These are phyloP conservation scores for Aspergillus sp. DNA, from an alignment of 2,329 filamentous ascomycete genomes.

Conservation along the genomic window DNA sequence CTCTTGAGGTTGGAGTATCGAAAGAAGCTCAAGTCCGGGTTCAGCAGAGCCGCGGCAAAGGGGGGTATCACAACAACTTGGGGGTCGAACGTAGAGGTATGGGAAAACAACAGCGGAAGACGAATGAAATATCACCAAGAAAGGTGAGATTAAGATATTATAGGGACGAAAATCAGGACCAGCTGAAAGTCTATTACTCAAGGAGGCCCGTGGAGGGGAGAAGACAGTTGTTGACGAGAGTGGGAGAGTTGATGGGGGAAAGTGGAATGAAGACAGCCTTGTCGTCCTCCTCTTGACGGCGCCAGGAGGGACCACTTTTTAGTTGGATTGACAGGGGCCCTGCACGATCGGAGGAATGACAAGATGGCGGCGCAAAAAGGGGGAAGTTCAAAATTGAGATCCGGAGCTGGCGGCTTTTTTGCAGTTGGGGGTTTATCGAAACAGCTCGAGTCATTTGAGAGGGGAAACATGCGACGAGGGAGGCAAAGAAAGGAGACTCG, in stretches of 20 bases:
- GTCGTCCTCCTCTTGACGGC: constrained; percentile 8
- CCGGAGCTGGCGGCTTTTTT: not conserved
- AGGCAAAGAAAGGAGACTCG: not conserved
- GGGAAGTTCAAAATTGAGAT: constrained; percentile 2
- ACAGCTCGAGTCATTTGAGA: constrained; percentile 1
- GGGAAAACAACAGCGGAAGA: not conserved
- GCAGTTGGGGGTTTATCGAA: not conserved
- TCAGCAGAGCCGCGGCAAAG: constrained; percentile 8
- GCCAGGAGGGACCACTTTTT: constrained; percentile 18
- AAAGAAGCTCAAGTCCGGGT: constrained; percentile 2
- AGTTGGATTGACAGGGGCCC: constrained; percentile 19
- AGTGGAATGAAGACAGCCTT: constrained; percentile 6
- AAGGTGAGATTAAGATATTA: constrained; percentile 13
- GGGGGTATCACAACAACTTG: constrained; percentile 11
- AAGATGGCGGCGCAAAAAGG: constrained; percentile 4
- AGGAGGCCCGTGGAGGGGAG: constrained; percentile 1
- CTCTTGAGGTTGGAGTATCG: not conserved
- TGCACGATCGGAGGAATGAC: constrained; percentile 18
- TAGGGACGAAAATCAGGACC: constrained; percentile 27
- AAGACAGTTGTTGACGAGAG: not conserved
- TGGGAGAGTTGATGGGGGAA: not conserved
- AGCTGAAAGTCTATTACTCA: constrained; percentile 26
- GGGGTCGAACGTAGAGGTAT: constrained; percentile 3
- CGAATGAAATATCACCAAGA: constrained; percentile 8
- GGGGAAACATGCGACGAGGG: not conserved